phyloP scores from a whole-genome alignment of 129 eudicot genomes.

The Flaveria bidentis region DNA sequence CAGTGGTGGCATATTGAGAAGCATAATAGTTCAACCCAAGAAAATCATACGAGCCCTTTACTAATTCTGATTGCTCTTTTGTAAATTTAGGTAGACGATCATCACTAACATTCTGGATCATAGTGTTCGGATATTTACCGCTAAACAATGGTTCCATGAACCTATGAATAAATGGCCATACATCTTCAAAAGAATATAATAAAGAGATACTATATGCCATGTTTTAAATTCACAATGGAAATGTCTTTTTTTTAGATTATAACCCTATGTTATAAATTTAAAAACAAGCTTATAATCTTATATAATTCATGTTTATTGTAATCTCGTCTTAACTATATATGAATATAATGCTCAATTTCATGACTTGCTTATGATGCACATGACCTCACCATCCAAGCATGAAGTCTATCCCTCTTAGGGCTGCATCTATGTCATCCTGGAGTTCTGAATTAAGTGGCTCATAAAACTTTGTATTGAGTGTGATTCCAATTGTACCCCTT shows the following conservation, averaged over 20 bases:
- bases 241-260: background rate
- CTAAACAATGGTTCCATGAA: slow-evolving; percentile 37
- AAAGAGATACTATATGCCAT: no score
- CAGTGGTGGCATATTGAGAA: slow-evolving; percentile 30
- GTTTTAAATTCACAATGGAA: background rate
- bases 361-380: background rate
- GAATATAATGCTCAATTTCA: background rate
- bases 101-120: slow-evolving; percentile 17
- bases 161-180: slow-evolving; percentile 11
- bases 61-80: slow-evolving; percentile 13
- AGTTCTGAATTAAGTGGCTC: slow-evolving; percentile 27
- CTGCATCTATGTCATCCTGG: slow-evolving; percentile 31
- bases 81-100: slow-evolving; percentile 37
- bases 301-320: background rate
- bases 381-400: slow-evolving; percentile 40
- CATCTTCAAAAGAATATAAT: no score
- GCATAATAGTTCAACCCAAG: slow-evolving; percentile 41
- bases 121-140: slow-evolving; percentile 31
- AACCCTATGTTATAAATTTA: no score
- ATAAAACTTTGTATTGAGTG: slow-evolving; percentile 18
- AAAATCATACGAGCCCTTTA: slow-evolving; percentile 43
- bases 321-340: background rate
- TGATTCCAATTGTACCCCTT: slow-evolving; percentile 34
- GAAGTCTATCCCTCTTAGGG: slow-evolving; percentile 38
- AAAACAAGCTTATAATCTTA: background rate